Base-by-base conservation (phyloP, 441 rosid genomes). In the Pelargonium australe region DNA sequence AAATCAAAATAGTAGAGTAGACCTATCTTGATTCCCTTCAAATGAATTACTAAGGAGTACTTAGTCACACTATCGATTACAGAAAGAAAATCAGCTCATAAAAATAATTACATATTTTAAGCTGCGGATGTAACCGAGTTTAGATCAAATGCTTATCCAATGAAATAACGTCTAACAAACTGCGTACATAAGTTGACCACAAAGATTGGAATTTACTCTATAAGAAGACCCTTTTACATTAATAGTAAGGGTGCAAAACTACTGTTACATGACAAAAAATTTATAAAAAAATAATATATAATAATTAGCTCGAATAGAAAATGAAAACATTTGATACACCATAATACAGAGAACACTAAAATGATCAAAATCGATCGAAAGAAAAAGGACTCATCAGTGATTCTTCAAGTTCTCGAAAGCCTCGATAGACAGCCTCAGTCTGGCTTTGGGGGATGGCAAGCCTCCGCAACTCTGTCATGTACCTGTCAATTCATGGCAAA, bases 381-480 rank as follows among this genome's bases (percentile, higher is more conserved):
- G 96, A 80, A 76, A 81, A 87, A 25, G 89, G 82, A 75, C 81
- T 84, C 61, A 84, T 76, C 67, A 95, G 83, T 74, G 97, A 90
- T 75, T 89, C 95, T 76, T 92, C 98, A 25, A 95, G 95, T 76
- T 90, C 95, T 72, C 87, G 84, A 64, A 86, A 95, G 63, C 97
- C 95, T 77, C 80, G 73, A 77, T 86, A 92, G 40, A 92, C 96
- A 7, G 75, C 78, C 77, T 90, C 98, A 0, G 92, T 92, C 81
- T 74, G 85, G 76, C 74, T 85, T 69, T 82, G 89, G n/a, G 98
- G 96, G 45, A 90, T 86, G 17, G 99, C 75, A 75, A 95, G 75
- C 80, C 97, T 82, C 80, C 89, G 82, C 34, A 95, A 86, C 82
- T 92, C 99, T 0, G 99, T 89, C 97, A 87, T 90, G 77, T 83